A percentile compares a stretch with the other conserved stretches of the same genome.
These are phyloP conservation scores for Centrapalus pauciflorus DNA, from an alignment of 129 eudicot genomes.

Conservation along the genomic window DNA sequence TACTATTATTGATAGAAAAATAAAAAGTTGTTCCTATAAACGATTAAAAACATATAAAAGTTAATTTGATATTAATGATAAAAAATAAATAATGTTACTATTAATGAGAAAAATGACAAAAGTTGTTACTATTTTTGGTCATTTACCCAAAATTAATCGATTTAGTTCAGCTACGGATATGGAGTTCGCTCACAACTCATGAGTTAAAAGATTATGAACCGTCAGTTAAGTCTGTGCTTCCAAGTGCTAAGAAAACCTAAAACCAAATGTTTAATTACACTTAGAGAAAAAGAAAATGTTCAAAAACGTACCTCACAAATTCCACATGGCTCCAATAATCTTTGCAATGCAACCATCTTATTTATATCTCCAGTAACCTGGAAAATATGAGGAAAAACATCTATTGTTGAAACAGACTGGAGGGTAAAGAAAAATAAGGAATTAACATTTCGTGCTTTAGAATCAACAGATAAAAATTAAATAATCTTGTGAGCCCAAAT, in stretches of 20 bases:
- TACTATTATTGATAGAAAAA: too few species aligned
- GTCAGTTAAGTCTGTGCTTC: too few species aligned
- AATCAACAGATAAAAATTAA: background rate
- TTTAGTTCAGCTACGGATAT: background rate
- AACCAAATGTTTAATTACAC: too few species aligned
- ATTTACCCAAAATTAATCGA: too few species aligned
- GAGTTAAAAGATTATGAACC: too few species aligned
- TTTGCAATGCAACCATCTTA: slow-evolving; percentile 90
- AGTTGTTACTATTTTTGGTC: too few species aligned
- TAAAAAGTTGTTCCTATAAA: too few species aligned
- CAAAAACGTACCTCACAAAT: slow-evolving; percentile 68
- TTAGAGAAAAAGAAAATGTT: background rate
- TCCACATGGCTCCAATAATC: slow-evolving; percentile 84
- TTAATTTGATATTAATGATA: too few species aligned
- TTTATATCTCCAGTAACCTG: slow-evolving; percentile 81
- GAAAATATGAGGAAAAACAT: slow-evolving; percentile 11
- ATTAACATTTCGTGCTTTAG: background rate
- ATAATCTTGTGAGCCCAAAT: background rate
- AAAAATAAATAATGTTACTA: too few species aligned
- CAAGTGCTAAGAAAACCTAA: too few species aligned
- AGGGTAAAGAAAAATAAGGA: background rate
- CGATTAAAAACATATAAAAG: too few species aligned
- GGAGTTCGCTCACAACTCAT: background rate
- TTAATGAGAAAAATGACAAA: too few species aligned
- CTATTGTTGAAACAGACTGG: background rate